Evolutionary conservation across 225 moss, liverwort and hornwort species (phyloP).

Genomic region (Asterella californica): DNA sequence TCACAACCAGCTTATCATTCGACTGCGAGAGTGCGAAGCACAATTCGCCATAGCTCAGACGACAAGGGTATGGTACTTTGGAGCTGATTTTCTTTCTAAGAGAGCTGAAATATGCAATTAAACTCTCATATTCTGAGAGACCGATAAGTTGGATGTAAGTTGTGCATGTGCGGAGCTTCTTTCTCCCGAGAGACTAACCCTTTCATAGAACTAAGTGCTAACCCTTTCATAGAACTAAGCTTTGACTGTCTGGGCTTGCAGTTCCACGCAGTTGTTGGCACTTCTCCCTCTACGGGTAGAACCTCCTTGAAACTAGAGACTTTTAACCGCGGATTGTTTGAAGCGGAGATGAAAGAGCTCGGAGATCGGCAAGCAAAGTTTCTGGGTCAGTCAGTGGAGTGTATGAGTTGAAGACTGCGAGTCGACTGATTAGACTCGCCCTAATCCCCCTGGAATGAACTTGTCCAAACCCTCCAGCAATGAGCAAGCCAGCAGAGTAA

Average conservation of each 20-base stretch:
- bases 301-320: background rate
- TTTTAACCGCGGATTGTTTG: slow-evolving; percentile 9
- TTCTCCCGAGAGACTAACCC: too few relatives aligned
- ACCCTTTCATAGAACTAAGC: too few relatives aligned
- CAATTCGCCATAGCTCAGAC: slow-evolving; percentile 64
- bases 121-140: background rate
- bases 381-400: background rate
- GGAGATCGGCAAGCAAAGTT: slow-evolving; percentile 24
- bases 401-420: background rate
- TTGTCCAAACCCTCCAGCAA: too few relatives aligned
- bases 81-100: background rate
- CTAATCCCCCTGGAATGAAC: too few relatives aligned
- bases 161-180: background rate
- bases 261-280: slow-evolving; percentile 8
- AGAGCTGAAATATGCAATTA: background rate
- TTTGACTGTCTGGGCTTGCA: slow-evolving; percentile 12
- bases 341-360: slow-evolving; percentile 30
- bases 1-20: slow-evolving; percentile 64
- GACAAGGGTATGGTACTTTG: slow-evolving; percentile 39
- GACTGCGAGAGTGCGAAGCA: slow-evolving; percentile 70
- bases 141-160: background rate
- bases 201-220: background rate
- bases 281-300: background rate
- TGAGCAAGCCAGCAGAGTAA: too few relatives aligned
- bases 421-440: too few relatives aligned